Percentiles rank a stretch among this genome's conserved stretches.
phyloP scores from a whole-genome alignment of 768 basidiomycete species.

The Podaxis carcinomalis region DNA sequence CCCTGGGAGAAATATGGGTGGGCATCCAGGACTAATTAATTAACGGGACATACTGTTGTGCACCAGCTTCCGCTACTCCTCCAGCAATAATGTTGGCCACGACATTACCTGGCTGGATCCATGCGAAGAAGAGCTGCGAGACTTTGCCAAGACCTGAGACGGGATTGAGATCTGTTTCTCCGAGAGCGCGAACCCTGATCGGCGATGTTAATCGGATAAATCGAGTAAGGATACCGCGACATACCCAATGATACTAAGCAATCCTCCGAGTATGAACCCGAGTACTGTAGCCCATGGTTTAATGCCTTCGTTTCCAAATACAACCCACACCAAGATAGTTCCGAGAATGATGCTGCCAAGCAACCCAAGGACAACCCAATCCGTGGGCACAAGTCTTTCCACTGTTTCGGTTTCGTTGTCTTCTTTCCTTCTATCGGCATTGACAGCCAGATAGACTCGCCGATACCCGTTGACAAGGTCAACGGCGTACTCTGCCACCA shows the following conservation, averaged over 20 bases:
- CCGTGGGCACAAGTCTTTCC: conserved; percentile 74
- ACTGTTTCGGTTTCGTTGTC: conserved; percentile 72
- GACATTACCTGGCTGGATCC: conserved; percentile 91
- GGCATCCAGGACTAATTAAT: not conserved
- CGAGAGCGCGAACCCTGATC: conserved; percentile 81
- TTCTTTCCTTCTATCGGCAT: conserved; percentile 22
- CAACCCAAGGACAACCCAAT: conserved; percentile 76
- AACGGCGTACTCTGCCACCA: conserved; percentile 50
- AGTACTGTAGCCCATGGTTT: conserved; percentile 92
- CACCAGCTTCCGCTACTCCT: conserved; percentile 95
- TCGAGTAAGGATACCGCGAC: conserved; percentile 21
- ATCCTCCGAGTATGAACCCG: conserved; percentile 76
- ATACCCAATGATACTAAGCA: conserved; percentile 86
- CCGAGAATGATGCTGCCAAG: conserved; percentile 59
- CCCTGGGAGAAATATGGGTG: conserved; percentile 38
- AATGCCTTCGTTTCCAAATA: conserved; percentile 90
- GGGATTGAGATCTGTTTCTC: conserved; percentile 93
- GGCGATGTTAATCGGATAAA: conserved; percentile 12
- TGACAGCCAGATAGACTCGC: conserved; percentile 22
- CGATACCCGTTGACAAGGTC: conserved; percentile 23
- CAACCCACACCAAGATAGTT: conserved; percentile 76
- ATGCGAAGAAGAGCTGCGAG: conserved; percentile 90
- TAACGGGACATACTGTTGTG: conserved; percentile 62
- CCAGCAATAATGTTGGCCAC: conserved; percentile 99
- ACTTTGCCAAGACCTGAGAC: conserved; percentile 94